These are phyloP conservation scores for Cutaneotrichosporon cutaneum DNA, from an alignment of 1,284 basidiomycete genomes.

Conservation along the genomic window DNA sequence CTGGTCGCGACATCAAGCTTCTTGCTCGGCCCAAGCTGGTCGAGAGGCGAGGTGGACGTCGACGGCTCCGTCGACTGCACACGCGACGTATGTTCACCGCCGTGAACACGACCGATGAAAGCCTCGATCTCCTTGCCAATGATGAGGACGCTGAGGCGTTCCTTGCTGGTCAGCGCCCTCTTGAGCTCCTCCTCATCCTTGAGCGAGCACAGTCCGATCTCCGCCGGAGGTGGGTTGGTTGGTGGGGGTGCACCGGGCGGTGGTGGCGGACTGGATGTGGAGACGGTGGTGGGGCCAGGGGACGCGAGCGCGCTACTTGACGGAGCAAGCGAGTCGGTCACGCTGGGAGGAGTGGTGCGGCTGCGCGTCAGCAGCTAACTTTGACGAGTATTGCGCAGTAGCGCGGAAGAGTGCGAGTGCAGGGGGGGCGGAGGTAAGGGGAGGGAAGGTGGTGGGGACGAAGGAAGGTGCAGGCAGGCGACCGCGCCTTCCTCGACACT, in stretches of 20 bases:
- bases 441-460: background rate
- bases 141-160: slow-evolving; percentile 45
- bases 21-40: slow-evolving; percentile 27
- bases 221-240: slow-evolving; percentile 28
- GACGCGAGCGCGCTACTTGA: slow-evolving; percentile 18
- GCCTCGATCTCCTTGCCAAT: slow-evolving; percentile 46
- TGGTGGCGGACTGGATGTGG: slow-evolving; percentile 16
- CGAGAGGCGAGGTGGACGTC: slow-evolving; percentile 21
- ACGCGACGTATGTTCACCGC: slow-evolving; percentile 22
- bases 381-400: background rate
- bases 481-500: slow-evolving; percentile 9
- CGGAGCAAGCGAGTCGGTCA: slow-evolving; percentile 19
- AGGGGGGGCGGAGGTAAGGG: background rate
- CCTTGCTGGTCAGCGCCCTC: slow-evolving; percentile 37
- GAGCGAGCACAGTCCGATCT: slow-evolving; percentile 37
- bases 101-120: slow-evolving; percentile 32
- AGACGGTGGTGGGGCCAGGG: slow-evolving; percentile 19
- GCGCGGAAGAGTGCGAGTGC: no score
- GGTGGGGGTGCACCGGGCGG: slow-evolving; percentile 5
- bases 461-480: background rate
- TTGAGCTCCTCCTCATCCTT: slow-evolving; percentile 45
- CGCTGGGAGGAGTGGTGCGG: slow-evolving; percentile 23
- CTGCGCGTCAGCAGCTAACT: slow-evolving; percentile 19
- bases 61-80: slow-evolving; percentile 12
- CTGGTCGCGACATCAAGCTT: slow-evolving; percentile 28